Evolutionary conservation across 1,139 yeast species (phyloP).

Genomic region (Diutina neorugosa): DNA sequence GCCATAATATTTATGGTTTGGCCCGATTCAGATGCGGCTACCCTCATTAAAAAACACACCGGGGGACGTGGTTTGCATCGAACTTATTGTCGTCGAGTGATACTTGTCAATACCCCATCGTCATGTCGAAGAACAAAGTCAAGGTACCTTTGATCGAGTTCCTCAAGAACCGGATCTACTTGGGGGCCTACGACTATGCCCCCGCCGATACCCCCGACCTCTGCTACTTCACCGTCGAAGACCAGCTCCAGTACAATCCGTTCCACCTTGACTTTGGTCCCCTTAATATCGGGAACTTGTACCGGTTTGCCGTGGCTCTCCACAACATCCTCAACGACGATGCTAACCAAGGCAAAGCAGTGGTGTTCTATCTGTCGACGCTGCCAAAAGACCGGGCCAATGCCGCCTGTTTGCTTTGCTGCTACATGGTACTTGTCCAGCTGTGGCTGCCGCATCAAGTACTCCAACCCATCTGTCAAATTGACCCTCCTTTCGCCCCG

Average conservation of each 20-base stretch:
- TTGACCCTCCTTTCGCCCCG: constrained; percentile 87
- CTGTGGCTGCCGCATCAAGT: constrained; percentile 99
- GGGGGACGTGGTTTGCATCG: not conserved
- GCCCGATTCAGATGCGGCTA: not conserved
- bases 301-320: constrained; percentile 86
- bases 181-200: constrained; percentile 75
- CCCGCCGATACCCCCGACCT: constrained; percentile 69
- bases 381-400: constrained; percentile 78
- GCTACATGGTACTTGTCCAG: constrained; percentile 91
- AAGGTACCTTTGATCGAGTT: constrained; percentile 4
- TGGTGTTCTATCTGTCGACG: constrained; percentile 78
- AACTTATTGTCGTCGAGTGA: not conserved
- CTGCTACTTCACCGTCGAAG: constrained; percentile 87
- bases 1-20: not conserved
- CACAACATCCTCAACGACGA: constrained; percentile 87
- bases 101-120: not conserved
- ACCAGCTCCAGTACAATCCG: constrained; percentile 79
- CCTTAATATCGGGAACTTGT: constrained; percentile 80
- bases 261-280: constrained; percentile 97
- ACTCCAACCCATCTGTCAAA: constrained; percentile 83
- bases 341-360: constrained; percentile 74
- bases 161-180: constrained; percentile 50
- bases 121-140: constrained; percentile 2
- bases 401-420: constrained; percentile 87
- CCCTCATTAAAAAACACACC: not conserved